Conservation (phyloP, 1,284 basidiomycete genomes). For the Naganishia sp. region DNA sequence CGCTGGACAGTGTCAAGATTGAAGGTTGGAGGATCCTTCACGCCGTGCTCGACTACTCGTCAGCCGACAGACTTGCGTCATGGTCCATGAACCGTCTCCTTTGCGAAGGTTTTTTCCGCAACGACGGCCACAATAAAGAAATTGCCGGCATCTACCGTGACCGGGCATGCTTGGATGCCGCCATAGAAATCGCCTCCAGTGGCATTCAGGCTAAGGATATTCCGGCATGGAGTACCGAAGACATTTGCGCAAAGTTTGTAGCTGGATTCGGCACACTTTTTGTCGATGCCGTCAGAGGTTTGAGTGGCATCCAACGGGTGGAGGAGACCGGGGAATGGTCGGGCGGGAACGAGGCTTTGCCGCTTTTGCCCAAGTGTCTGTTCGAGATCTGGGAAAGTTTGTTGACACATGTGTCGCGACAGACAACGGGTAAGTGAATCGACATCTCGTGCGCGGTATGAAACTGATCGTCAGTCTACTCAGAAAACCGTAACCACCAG, state of each 20-base stretch:
- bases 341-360: background rate
- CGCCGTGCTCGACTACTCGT: slow-evolving; percentile 39
- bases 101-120: slow-evolving; percentile 15
- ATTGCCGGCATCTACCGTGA: slow-evolving; percentile 17
- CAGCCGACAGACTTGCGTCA: background rate
- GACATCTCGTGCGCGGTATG: too few relatives aligned
- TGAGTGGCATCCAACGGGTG: slow-evolving; percentile 1
- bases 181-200: slow-evolving; percentile 1
- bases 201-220: slow-evolving; percentile 16
- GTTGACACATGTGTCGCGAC: slow-evolving; percentile 6
- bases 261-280: slow-evolving; percentile 14
- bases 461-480: background rate
- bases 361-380: slow-evolving; percentile 15
- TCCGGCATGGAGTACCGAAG: slow-evolving; percentile 5
- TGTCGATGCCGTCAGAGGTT: slow-evolving; percentile 6
- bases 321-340: slow-evolving; percentile 13
- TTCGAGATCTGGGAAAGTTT: slow-evolving; percentile 9
- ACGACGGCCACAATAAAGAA: slow-evolving; percentile 17
- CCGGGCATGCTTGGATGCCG: slow-evolving; percentile 18
- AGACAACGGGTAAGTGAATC: slow-evolving; percentile 2
- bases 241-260: slow-evolving; percentile 20
- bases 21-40: slow-evolving; percentile 46
- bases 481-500: background rate
- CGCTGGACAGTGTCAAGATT: slow-evolving; percentile 44
- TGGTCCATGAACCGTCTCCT: slow-evolving; percentile 21